Evolutionary conservation across 2,329 filamentous ascomycete genomes (phyloP).

Genomic region (Sphaerostilbella broomeana): DNA sequence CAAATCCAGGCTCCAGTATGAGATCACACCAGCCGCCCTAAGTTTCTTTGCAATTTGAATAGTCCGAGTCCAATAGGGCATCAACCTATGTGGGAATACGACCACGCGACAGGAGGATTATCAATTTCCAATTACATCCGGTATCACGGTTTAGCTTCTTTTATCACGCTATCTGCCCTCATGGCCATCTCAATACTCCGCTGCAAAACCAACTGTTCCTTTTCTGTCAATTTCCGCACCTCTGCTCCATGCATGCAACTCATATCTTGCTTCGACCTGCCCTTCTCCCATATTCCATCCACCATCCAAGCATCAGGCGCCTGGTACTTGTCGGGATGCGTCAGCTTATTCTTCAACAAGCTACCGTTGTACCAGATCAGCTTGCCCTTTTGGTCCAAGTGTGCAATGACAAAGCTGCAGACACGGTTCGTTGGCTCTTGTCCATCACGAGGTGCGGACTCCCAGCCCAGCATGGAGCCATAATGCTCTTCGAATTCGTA

Average conservation of each 20-base stretch:
- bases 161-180: conserved; percentile 2
- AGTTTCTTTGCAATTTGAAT: too few relatives aligned
- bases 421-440: conserved; percentile 18
- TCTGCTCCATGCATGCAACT: conserved; percentile 31
- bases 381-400: conserved; percentile 31
- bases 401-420: conserved; percentile 37
- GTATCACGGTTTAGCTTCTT: too few relatives aligned
- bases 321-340: conserved; percentile 25
- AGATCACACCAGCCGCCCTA: too few relatives aligned
- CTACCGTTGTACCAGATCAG: conserved; percentile 40
- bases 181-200: conserved; percentile 9
- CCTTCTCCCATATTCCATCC: conserved; percentile 32
- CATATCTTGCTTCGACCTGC: conserved; percentile 27
- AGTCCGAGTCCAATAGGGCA: too few relatives aligned
- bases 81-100: too few relatives aligned
- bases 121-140: too few relatives aligned
- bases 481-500: conserved; percentile 38
- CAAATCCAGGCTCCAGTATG: too few relatives aligned
- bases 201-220: conserved; percentile 1
- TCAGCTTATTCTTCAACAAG: conserved; percentile 34
- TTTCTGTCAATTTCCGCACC: conserved; percentile 6
- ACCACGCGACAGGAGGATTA: too few relatives aligned
- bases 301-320: conserved; percentile 35
- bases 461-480: conserved; percentile 34
- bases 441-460: conserved; percentile 9